Evolutionary conservation across 2,329 filamentous ascomycete species (phyloP).

Genomic region (Daldinia eschscholtzii): DNA sequence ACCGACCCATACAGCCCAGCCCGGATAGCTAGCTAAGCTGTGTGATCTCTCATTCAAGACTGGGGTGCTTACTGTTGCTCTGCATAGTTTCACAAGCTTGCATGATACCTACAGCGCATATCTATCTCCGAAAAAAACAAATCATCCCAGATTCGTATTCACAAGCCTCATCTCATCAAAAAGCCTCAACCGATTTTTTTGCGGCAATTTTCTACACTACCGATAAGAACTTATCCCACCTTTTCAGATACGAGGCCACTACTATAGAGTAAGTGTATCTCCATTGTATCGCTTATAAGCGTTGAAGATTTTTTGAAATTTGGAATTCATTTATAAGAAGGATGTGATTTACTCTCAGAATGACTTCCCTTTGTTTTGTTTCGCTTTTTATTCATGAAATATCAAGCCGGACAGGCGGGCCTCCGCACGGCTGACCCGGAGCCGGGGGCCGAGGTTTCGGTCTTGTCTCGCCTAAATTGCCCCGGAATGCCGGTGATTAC

Average conservation of each 20-base stretch:
- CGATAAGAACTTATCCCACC: conserved; percentile 11
- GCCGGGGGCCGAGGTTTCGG: conserved; percentile 39
- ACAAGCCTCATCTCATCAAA: conserved; percentile 34
- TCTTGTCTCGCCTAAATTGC: conserved; percentile 17
- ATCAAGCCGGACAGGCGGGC: conserved; percentile 22
- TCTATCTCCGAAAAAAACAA: conserved; percentile 5
- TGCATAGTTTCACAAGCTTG: background rate
- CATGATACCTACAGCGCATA: conserved; percentile 20
- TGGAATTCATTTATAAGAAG: background rate
- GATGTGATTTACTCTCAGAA: conserved; percentile 14
- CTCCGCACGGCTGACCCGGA: conserved; percentile 30
- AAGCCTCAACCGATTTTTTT: conserved; percentile 32
- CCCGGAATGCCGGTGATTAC: conserved; percentile 41
- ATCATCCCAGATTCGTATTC: conserved; percentile 7
- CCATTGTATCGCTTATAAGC: background rate
- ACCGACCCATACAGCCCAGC: background rate
- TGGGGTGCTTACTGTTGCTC: conserved; percentile 27
- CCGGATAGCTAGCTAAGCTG: background rate
- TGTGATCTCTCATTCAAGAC: background rate
- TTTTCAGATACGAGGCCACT: conserved; percentile 5
- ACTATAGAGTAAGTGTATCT: conserved; percentile 34
- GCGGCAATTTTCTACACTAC: conserved; percentile 35
- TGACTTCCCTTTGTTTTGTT: conserved; percentile 4
- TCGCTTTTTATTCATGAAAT: background rate
- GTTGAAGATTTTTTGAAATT: background rate